phyloP scores from a whole-genome alignment of 305 asterid species.

The Solanum hybrid region DNA sequence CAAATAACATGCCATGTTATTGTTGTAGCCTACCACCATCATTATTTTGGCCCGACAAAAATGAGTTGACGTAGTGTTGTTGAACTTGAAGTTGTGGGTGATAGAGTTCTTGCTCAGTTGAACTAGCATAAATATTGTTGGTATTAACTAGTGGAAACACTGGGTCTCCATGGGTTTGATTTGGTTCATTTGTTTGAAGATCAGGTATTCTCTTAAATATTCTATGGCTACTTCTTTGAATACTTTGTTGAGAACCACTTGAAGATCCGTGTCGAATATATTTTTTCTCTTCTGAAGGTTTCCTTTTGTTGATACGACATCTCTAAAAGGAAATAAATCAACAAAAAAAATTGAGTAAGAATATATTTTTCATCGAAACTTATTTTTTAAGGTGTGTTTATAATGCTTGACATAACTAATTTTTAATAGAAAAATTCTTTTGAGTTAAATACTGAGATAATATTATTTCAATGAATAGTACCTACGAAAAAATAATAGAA shows the following conservation, averaged over 20 bases:
- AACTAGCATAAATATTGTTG: not conserved
- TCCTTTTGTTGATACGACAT: conserved; percentile 18
- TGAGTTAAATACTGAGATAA: not conserved
- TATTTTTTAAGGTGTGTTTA: not conserved
- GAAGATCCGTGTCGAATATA: not conserved
- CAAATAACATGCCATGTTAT: not conserved
- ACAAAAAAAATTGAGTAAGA: not conserved
- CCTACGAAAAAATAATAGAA: not conserved
- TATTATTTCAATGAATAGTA: not conserved
- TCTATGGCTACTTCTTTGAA: not conserved
- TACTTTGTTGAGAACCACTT: not conserved
- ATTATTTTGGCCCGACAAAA: not conserved
- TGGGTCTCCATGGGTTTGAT: not conserved
- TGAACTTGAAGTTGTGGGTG: not conserved
- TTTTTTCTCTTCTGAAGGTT: not conserved
- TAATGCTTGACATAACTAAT: not conserved
- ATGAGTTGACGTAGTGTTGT: not conserved
- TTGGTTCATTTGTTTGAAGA: not conserved
- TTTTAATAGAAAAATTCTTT: not conserved
- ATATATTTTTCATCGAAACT: not conserved
- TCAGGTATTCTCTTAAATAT: not conserved
- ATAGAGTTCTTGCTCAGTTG: not conserved
- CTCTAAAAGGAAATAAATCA: not conserved
- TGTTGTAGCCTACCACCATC: not conserved
- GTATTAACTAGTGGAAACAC: not conserved